Conservation (phyloP, 2,329 filamentous ascomycete genomes). For the Fusarium incarnatum region DNA sequence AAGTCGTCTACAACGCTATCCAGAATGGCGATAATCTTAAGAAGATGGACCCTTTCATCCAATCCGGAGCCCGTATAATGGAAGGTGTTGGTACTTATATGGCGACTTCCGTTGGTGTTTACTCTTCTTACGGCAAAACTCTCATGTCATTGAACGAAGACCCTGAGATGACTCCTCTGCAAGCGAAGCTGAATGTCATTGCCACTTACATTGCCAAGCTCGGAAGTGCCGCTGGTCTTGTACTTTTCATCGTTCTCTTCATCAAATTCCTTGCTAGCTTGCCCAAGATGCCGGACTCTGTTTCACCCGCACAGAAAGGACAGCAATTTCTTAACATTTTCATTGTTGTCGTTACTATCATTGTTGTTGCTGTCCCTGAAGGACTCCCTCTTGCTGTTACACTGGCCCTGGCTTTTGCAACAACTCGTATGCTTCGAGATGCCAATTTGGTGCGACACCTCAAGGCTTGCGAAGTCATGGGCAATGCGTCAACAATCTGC, state of each 20-base stretch:
- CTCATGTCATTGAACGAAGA: conserved; percentile 79
- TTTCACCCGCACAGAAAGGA: conserved; percentile 77
- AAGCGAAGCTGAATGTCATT: conserved; percentile 79
- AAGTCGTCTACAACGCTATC: conserved; percentile 77
- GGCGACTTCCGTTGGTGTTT: conserved; percentile 77
- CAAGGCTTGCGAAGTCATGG: conserved; percentile 84
- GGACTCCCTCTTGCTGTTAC: conserved; percentile 83
- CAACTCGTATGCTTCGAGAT: conserved; percentile 80
- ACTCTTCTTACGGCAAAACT: conserved; percentile 81
- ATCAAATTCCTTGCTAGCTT: conserved; percentile 85
- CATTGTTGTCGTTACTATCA: conserved; percentile 82
- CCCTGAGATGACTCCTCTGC: conserved; percentile 79
- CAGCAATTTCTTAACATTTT: conserved; percentile 81
- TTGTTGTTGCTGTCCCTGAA: conserved; percentile 83
- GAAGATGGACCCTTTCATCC: conserved; percentile 86
- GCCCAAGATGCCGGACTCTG: conserved; percentile 58
- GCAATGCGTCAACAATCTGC: conserved; percentile 78
- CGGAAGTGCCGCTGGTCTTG: conserved; percentile 79
- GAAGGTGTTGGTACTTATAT: conserved; percentile 81
- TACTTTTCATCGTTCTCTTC: conserved; percentile 86
- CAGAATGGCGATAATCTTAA: conserved; percentile 72
- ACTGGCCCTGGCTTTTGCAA: conserved; percentile 80
- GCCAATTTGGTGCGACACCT: conserved; percentile 82
- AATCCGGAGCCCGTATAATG: conserved; percentile 83
- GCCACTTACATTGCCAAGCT: conserved; percentile 83